These are phyloP conservation scores for Ogataea siamensis DNA, from an alignment of 805 yeast genomes.

Conservation along the genomic window DNA sequence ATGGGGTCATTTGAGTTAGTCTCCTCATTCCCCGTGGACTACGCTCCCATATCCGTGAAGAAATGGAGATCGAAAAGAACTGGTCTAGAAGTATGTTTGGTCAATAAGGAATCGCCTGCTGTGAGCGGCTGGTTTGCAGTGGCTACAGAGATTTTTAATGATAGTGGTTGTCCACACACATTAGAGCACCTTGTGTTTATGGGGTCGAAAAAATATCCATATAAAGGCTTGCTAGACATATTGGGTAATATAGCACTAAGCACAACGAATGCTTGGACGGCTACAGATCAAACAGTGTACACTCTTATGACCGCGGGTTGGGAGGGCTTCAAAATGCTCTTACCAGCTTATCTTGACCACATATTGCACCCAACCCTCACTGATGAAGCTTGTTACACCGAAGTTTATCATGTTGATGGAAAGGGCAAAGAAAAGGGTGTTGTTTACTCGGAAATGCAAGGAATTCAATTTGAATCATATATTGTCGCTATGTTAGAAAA, in stretches of 20 bases:
- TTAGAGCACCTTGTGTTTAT: slow-evolving; percentile 90
- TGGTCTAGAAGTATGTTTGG: slow-evolving; percentile 75
- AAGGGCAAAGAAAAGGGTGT: slow-evolving; percentile 92
- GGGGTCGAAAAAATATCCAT: slow-evolving; percentile 90
- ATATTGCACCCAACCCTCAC: slow-evolving; percentile 79
- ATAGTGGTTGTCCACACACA: slow-evolving; percentile 94
- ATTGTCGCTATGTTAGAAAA: slow-evolving; percentile 59
- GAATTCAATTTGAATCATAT: slow-evolving; percentile 76
- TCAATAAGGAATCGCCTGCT: slow-evolving; percentile 79
- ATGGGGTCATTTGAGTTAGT: slow-evolving; percentile 39
- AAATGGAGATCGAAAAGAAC: slow-evolving; percentile 81
- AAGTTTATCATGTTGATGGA: slow-evolving; percentile 93
- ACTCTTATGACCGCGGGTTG: slow-evolving; percentile 92
- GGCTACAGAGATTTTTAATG: slow-evolving; percentile 85
- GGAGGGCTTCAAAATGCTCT: slow-evolving; percentile 82
- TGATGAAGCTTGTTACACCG: slow-evolving; percentile 88
- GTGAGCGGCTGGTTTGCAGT: slow-evolving; percentile 95
- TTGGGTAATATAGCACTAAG: slow-evolving; percentile 83
- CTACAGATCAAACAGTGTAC: slow-evolving; percentile 92
- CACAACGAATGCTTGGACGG: slow-evolving; percentile 95
- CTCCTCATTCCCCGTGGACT: slow-evolving; percentile 61
- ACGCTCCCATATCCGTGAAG: slow-evolving; percentile 66
- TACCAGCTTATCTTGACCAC: slow-evolving; percentile 91
- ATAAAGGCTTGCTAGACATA: slow-evolving; percentile 85
- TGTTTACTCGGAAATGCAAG: slow-evolving; percentile 96